Conservation (phyloP, 2,329 filamentous ascomycete species). For the Paecilomyces sp. region DNA sequence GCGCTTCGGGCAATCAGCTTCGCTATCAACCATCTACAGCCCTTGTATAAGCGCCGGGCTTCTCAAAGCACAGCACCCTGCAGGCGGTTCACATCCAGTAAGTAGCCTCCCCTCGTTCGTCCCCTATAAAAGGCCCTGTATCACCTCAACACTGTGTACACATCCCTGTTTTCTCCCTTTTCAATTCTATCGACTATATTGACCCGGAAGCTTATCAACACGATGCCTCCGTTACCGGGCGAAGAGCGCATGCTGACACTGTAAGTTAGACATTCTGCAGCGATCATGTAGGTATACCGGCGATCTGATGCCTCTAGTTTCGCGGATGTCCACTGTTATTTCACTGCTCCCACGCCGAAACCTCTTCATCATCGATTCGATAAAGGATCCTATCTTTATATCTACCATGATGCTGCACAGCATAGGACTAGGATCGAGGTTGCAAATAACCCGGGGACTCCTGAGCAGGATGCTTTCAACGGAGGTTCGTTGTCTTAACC, state of each 20-base stretch:
- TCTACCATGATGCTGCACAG: constrained; percentile 52
- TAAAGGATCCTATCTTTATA: constrained; percentile 58
- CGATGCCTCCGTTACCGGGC: constrained; percentile 40
- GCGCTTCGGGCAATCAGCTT: constrained; percentile 4
- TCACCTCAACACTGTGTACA: constrained; percentile 1
- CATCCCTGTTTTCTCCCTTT: not conserved
- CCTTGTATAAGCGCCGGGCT: constrained; percentile 12
- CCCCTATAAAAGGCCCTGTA: constrained; percentile 1
- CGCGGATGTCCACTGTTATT: constrained; percentile 59
- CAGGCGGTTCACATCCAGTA: constrained; percentile 6
- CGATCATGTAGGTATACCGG: not conserved
- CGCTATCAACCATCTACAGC: constrained; percentile 6
- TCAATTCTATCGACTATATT: constrained; percentile 3
- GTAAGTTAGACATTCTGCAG: constrained; percentile 27
- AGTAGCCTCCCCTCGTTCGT: constrained; percentile 6
- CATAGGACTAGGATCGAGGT: constrained; percentile 53
- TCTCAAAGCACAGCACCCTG: constrained; percentile 9
- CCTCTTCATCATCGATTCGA: constrained; percentile 58
- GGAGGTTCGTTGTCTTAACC: constrained; percentile 40
- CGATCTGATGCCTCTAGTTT: constrained; percentile 39
- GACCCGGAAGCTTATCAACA: constrained; percentile 6
- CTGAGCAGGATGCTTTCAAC: constrained; percentile 58
- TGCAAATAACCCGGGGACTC: constrained; percentile 56
- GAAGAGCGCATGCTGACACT: constrained; percentile 41
- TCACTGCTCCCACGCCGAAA: constrained; percentile 48